Conservation (phyloP, 495 filamentous ascomycete genomes). For the Sporormia fimetaria region DNA sequence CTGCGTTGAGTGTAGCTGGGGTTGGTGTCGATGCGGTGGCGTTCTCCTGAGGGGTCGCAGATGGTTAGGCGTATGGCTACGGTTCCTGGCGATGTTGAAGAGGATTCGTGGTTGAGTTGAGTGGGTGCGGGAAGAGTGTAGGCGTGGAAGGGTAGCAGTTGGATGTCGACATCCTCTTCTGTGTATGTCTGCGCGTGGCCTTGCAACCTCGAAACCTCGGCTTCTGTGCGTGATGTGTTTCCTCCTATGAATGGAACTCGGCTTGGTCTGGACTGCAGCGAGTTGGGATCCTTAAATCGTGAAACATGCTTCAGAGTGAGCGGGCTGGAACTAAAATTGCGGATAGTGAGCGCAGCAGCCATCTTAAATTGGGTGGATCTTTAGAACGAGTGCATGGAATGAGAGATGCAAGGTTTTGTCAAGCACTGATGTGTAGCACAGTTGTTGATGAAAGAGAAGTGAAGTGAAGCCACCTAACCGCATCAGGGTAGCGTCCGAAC, state of each 20-base stretch:
- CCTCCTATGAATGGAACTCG: slow-evolving; percentile 38
- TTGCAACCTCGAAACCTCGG: slow-evolving; percentile 34
- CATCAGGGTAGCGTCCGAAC: too few species aligned
- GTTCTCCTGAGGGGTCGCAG: slow-evolving; percentile 43
- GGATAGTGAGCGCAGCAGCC: slow-evolving; percentile 57
- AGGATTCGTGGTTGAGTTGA: slow-evolving; percentile 38
- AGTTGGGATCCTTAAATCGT: slow-evolving; percentile 45
- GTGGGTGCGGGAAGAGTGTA: slow-evolving; percentile 42
- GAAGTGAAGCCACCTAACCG: too few species aligned
- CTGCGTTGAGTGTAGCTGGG: slow-evolving; percentile 38
- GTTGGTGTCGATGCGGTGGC: slow-evolving; percentile 51
- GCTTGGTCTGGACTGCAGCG: slow-evolving; percentile 31
- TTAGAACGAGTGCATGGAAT: too few species aligned
- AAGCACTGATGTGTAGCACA: too few species aligned
- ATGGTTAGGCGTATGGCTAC: slow-evolving; percentile 51
- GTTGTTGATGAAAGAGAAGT: too few species aligned
- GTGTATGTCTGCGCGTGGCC: slow-evolving; percentile 45
- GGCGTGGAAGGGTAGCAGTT: slow-evolving; percentile 47
- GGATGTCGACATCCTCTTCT: slow-evolving; percentile 43
- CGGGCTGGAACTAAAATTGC: slow-evolving; percentile 69
- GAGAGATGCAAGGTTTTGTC: too few species aligned
- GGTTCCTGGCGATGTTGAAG: not conserved
- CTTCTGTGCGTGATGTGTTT: slow-evolving; percentile 31
- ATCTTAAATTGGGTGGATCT: too few species aligned
- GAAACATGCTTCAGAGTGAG: slow-evolving; percentile 65